Base-by-base conservation (phyloP, 2,329 filamentous ascomycete species). In the Trichoderma sp. region DNA sequence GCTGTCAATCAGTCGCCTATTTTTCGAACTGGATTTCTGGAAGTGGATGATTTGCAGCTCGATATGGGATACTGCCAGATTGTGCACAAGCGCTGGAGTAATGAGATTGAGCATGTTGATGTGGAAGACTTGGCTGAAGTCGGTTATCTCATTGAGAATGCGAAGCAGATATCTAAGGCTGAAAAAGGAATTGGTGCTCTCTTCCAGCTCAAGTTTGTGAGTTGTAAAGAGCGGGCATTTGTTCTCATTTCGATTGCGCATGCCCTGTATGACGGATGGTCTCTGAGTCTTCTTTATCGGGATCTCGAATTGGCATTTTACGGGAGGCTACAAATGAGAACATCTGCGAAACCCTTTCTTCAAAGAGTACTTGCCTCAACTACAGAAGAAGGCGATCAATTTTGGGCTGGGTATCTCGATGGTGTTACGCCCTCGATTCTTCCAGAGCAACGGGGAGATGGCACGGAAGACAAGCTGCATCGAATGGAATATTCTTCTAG, bases 191-290 rank as follows among this genome's bases (percentile, higher is more conserved):
- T 63, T 10, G 74, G 76, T 0, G 64, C 79, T 10, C 74, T 90
- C 3, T 78, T 90, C 7, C 86, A 88, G 66, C 74, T 90, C 0
- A 78, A 77, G 0, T 79, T 87, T 64, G 79, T 78, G 3, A 74
- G 70, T 6, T 75, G 77, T 1, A 79, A 70, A 3, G 73, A 69
- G 16, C 75, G 73, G 43, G 78, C 69, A 4, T 87, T 84, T 67
- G 71, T 90, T 1, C 75, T 90, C 5, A 77, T 97, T 1, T 94
- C 93, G 0, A 89, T 97, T 49, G 86, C 94, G 0, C 94, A 97
- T 78, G 93, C 94, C 1, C 83, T 97, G 24, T 97, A 97, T 72
- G 94, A 97, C 75, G 94, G 94, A 0, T 94, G 90, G 87, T 97
- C 94, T 3, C 84, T 97, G 14, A 83, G 84, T 4, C 80, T 96